phyloP scores from a whole-genome alignment of 305 asterid genomes.

The Solanum aculeatissimum region DNA sequence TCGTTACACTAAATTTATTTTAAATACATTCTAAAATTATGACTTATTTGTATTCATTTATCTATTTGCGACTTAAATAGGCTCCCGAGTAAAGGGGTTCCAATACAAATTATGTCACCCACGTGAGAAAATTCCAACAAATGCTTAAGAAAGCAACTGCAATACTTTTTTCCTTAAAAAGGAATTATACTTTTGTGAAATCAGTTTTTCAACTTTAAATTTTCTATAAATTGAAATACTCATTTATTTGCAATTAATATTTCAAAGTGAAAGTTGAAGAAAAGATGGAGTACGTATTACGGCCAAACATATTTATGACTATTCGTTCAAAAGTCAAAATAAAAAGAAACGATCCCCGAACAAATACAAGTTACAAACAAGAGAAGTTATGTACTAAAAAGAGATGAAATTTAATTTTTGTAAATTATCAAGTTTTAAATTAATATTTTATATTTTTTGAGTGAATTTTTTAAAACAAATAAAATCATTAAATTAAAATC shows the following conservation, averaged over 20 bases:
- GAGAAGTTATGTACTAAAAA: background rate
- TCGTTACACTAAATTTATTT: no score
- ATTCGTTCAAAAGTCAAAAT: background rate
- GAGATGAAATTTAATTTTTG: no score
- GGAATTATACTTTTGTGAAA: no score
- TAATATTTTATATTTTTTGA: background rate
- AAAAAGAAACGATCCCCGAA: background rate
- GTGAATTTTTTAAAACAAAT: background rate
- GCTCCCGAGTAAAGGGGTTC: no score
- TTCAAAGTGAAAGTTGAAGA: background rate
- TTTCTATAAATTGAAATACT: background rate
- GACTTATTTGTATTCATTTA: no score
- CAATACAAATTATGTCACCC: no score
- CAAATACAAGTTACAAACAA: background rate
- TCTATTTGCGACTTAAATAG: rapidly evolving
- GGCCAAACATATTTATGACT: background rate
- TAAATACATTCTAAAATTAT: no score
- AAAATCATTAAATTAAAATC: no score
- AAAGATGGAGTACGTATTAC: no score
- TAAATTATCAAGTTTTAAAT: background rate
- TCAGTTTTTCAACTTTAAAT: no score
- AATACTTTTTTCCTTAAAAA: background rate
- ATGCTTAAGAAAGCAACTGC: background rate
- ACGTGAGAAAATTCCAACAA: no score
- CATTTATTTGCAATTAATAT: background rate